phyloP scores from a whole-genome alignment of 306 rosid genomes.

The Inga laurina region DNA sequence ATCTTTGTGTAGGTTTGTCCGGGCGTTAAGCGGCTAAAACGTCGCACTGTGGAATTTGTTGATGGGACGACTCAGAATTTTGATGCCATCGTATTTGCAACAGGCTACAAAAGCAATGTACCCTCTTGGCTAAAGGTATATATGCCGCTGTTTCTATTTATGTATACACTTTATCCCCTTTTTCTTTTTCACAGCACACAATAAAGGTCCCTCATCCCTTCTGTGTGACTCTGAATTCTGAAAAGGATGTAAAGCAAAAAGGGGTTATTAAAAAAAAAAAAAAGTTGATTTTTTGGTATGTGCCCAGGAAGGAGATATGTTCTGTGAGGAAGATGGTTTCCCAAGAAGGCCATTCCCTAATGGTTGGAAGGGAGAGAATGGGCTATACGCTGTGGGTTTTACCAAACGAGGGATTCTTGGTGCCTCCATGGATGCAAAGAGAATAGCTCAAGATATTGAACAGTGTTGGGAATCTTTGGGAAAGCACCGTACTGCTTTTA shows the following conservation, averaged over 20 bases:
- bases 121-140: constrained; percentile 96
- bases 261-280: background rate
- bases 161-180: background rate
- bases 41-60: constrained; percentile 64
- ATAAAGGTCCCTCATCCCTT: background rate
- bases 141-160: background rate
- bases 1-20: constrained; percentile 66
- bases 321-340: constrained; percentile 76
- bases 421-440: constrained; percentile 78
- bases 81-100: constrained; percentile 89
- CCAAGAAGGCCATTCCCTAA: constrained; percentile 77
- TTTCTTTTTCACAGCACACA: background rate
- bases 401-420: constrained; percentile 92
- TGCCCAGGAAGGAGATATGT: constrained; percentile 81
- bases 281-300: background rate
- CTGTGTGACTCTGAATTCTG: background rate
- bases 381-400: constrained; percentile 92
- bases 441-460: constrained; percentile 80
- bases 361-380: constrained; percentile 92
- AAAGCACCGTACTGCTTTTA: constrained; percentile 42
- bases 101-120: constrained; percentile 98
- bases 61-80: constrained; percentile 69
- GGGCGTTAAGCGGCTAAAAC: constrained; percentile 74
- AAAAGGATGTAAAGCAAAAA: constrained; percentile 30
- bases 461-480: constrained; percentile 65